Evolutionary conservation across 345 rosid species (phyloP).

Genomic region (Hibiscus trionum): DNA sequence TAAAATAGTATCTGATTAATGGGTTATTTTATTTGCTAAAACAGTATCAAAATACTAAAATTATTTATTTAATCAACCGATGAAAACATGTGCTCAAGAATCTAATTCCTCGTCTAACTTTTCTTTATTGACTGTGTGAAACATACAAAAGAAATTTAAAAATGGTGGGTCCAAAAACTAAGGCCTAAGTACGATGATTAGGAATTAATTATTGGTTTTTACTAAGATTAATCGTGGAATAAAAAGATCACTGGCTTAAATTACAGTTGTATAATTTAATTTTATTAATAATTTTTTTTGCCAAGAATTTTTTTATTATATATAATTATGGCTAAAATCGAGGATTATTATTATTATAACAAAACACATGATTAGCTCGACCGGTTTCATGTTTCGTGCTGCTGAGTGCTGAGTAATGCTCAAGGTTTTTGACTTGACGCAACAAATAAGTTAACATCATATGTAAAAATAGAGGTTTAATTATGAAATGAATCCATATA

Average conservation of each 20-base stretch:
- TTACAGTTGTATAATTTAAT: too few species aligned
- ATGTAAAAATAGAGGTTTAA: not conserved
- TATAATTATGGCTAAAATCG: not conserved
- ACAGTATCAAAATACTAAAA: not conserved
- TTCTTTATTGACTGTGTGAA: not conserved
- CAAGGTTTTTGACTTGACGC: not conserved
- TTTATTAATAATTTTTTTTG: too few species aligned
- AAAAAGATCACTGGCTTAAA: not conserved
- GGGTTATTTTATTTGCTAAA: not conserved
- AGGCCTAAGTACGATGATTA: constrained; percentile 8
- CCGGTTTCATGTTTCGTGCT: not conserved
- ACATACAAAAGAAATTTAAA: not conserved
- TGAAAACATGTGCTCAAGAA: not conserved
- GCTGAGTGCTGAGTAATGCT: not conserved
- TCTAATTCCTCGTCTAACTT: not conserved
- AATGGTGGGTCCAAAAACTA: not conserved
- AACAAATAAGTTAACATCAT: not conserved
- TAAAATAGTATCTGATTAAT: not conserved
- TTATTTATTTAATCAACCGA: not conserved
- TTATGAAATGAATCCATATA: too few species aligned
- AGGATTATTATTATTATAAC: not conserved
- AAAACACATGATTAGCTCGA: not conserved
- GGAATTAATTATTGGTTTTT: not conserved
- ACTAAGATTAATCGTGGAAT: not conserved
- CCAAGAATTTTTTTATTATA: not conserved